Percentiles rank a stretch among this genome's conserved stretches.
These are phyloP conservation scores for Myxozyma nipponensis DNA, from an alignment of 805 yeast species.

Conservation along the genomic window DNA sequence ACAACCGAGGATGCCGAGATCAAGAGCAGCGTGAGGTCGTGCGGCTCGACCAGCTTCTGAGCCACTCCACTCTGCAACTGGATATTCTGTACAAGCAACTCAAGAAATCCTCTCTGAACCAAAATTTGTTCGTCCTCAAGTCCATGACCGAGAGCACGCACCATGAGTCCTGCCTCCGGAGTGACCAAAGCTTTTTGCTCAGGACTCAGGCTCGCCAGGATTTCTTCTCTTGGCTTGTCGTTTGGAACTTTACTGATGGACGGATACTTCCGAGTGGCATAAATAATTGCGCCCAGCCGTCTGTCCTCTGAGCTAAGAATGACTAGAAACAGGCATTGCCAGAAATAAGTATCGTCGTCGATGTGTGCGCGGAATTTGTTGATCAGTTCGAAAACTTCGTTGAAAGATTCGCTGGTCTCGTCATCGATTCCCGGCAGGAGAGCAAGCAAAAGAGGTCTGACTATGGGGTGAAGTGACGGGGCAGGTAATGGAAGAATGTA, in stretches of 20 bases:
- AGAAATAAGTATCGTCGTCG: conserved; percentile 68
- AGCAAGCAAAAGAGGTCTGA: conserved; percentile 69
- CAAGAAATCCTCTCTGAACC: conserved; percentile 85
- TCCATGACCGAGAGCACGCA: conserved; percentile 70
- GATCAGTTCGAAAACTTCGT: conserved; percentile 54
- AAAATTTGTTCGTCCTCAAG: conserved; percentile 63
- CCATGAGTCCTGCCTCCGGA: conserved; percentile 76
- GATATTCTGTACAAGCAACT: conserved; percentile 63
- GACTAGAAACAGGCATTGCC: conserved; percentile 76
- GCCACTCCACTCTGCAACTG: conserved; percentile 61
- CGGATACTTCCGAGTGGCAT: conserved; percentile 68
- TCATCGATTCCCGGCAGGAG: conserved; percentile 88
- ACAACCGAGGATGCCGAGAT: conserved; percentile 65
- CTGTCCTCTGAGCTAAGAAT: conserved; percentile 76
- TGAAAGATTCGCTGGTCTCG: conserved; percentile 79
- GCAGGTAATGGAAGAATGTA: conserved; percentile 53
- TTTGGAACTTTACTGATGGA: conserved; percentile 43
- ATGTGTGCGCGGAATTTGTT: conserved; percentile 56
- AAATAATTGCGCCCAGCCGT: conserved; percentile 76
- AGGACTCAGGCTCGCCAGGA: conserved; percentile 37
- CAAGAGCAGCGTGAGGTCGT: conserved; percentile 57
- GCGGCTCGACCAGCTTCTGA: conserved; percentile 44
- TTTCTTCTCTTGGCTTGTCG: conserved; percentile 26
- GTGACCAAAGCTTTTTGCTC: conserved; percentile 59
- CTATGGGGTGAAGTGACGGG: conserved; percentile 47